A percentile compares a stretch with the other conserved stretches of the same genome.
phyloP scores from a whole-genome alignment of 495 filamentous ascomycete genomes.

The Hypoxylon rickii region DNA sequence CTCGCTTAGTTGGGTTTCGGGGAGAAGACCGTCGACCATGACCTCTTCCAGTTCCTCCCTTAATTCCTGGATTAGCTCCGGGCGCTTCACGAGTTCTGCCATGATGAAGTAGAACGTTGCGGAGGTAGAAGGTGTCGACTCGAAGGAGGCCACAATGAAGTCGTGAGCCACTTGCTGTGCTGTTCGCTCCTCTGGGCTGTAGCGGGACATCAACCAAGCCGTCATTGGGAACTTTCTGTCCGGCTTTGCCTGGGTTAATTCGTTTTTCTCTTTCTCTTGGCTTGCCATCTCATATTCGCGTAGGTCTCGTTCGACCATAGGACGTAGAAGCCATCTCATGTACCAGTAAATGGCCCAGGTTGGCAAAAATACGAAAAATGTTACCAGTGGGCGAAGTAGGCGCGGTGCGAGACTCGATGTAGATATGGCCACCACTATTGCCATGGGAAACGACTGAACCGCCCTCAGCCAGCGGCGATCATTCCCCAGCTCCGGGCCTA shows the following conservation, averaged over 20 bases:
- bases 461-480: neutral
- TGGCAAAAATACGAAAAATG: neutral
- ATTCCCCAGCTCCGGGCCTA: neutral
- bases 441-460: slow-evolving; percentile 3
- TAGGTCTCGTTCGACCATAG: neutral
- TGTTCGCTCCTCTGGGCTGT: neutral
- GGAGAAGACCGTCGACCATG: slow-evolving; percentile 39
- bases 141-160: slow-evolving; percentile 2
- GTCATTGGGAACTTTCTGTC: slow-evolving; percentile 4
- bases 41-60: slow-evolving; percentile 54
- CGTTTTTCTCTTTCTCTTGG: neutral
- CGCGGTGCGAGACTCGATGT: neutral
- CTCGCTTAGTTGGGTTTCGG: slow-evolving; percentile 44
- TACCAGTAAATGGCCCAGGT: slow-evolving; percentile 2
- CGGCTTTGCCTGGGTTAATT: neutral
- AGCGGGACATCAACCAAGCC: neutral
- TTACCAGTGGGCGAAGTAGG: neutral
- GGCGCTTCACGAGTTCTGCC: slow-evolving; percentile 26
- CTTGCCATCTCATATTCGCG: neutral
- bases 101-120: slow-evolving; percentile 1
- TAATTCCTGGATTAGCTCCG: slow-evolving; percentile 48
- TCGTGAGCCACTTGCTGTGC: neutral
- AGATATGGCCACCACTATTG: neutral
- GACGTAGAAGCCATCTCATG: neutral
- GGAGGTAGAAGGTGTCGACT: slow-evolving; percentile 1